Evolutionary conservation across 116 monocot genomes (phyloP).

Genomic region (Papilionanthe hybrid): DNA sequence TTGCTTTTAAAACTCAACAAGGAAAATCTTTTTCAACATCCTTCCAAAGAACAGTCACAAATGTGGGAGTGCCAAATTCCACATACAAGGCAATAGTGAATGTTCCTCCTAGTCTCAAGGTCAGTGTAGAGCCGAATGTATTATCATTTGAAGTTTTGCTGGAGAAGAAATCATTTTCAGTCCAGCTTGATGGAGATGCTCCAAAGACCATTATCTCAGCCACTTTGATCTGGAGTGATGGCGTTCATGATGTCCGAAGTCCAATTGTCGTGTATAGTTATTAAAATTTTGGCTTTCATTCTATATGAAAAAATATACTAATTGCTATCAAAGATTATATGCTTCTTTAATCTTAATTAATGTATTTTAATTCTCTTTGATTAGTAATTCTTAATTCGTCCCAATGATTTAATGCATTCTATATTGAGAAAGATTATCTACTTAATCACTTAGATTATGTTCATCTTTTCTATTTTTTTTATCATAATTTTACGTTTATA

Average conservation of each 20-base stretch:
- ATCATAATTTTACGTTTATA: too few relatives aligned
- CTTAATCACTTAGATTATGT: too few relatives aligned
- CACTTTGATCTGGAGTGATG: conserved; percentile 16
- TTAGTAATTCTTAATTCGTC: too few relatives aligned
- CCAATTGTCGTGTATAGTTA: conserved; percentile 19
- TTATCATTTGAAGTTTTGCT: conserved; percentile 7
- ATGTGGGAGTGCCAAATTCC: conserved; percentile 21
- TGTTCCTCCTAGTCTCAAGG: neutral
- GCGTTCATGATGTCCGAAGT: conserved; percentile 12
- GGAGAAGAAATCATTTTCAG: conserved; percentile 17
- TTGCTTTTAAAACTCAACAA: neutral
- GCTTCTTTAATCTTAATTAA: too few relatives aligned
- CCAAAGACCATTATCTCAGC: neutral
- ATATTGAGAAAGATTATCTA: too few relatives aligned
- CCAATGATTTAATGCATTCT: too few relatives aligned
- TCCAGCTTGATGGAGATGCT: conserved; percentile 5
- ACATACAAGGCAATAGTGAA: conserved; percentile 4
- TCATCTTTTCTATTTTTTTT: too few relatives aligned
- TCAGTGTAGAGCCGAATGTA: conserved; percentile 7
- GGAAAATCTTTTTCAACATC: neutral
- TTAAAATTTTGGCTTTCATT: neutral
- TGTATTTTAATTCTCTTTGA: too few relatives aligned
- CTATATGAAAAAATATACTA: too few relatives aligned
- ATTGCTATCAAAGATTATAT: too few relatives aligned
- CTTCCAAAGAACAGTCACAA: conserved; percentile 25